Evolutionary conservation across 2,329 filamentous ascomycete species (phyloP), one percentile per base, ranked within the genome.

Genomic region (Nannizzia gypsea): DNA sequence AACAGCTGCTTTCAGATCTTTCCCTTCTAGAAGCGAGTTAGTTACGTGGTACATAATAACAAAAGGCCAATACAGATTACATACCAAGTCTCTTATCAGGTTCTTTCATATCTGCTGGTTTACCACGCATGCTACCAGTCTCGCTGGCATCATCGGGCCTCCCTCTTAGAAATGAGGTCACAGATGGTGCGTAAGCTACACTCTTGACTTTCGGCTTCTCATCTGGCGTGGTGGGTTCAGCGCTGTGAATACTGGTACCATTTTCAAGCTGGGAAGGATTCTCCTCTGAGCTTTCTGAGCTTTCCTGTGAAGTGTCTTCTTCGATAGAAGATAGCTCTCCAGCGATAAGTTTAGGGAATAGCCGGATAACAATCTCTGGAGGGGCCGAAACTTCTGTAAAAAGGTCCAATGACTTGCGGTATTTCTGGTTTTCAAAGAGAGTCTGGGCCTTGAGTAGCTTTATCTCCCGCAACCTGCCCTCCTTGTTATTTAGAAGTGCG

Each of bases 321-420:
- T 80, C 78, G 64, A 85, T 77, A 1, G 78, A 80, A 0, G 90
- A 90, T 1, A 95, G 74, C 24, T 89, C 84, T 0, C 93, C 93
- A 0, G 92, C 88, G 64, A 99, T 95, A 6, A 84, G 79, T 62
- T 80, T 85, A 1, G 93, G 93, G 66, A 90, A 99, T 8, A 97
- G 74, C 44, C 83, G 83, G 63, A 99, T 84, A 2, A 97, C 93
- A 57, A 89, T 81, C 70, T 95, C 90, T 0, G 93, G 92, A 0
- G 93, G 89, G 0, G 93, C 91, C 66, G 89, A 85, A 1, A 96
- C 90, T 59, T 93, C 87, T 2, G 89, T 89, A 74, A 97, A 97
- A 1, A 99, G 76, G 66, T 97, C 91, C 75, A 99, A 81, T 1
- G 92, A 87, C 56, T 90, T 86, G 42, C 86, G 82, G 69, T 91